Conservation (phyloP, 1,284 basidiomycete species). For the Prillingera fragicola region DNA sequence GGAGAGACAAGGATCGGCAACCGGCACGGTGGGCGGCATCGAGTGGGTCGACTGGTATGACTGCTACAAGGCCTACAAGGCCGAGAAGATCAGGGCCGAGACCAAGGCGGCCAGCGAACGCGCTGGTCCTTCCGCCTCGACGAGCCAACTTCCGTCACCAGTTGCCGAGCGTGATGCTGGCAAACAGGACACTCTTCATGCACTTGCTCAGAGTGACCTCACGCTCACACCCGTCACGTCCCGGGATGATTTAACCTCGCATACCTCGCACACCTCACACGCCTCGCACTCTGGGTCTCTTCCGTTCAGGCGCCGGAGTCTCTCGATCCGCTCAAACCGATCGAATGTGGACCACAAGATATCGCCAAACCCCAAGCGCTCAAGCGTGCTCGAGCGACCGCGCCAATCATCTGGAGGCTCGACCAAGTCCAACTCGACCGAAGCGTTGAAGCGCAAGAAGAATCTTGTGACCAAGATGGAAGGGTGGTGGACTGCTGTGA, state of each 20-base stretch:
- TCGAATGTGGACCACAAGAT: constrained; percentile 32
- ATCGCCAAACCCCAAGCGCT: constrained; percentile 23
- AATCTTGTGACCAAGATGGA: constrained; percentile 49
- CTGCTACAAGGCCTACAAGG: constrained; percentile 55
- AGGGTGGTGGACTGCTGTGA: constrained; percentile 51
- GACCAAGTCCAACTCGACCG: constrained; percentile 4
- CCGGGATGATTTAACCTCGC: constrained; percentile 20
- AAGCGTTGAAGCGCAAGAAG: constrained; percentile 38
- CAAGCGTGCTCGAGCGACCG: constrained; percentile 23
- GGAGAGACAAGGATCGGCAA: constrained; percentile 32
- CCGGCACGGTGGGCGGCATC: constrained; percentile 47
- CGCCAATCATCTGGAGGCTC: constrained; percentile 37
- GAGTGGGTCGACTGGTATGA: constrained; percentile 59
- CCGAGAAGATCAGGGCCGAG: constrained; percentile 52
- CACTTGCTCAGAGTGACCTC: not conserved
- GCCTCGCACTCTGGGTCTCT: not conserved
- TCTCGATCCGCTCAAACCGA: constrained; percentile 35
- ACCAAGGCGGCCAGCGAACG: constrained; percentile 16
- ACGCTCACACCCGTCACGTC: constrained; percentile 25
- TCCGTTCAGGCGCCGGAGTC: constrained; percentile 22
- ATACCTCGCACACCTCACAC: not conserved
- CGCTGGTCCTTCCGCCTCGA: not conserved
- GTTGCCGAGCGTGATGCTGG: not conserved
- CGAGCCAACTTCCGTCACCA: not conserved
- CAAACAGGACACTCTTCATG: not conserved